These are phyloP conservation scores for Stylonectria norvegica DNA, from an alignment of 2,329 filamentous ascomycete species.

Conservation along the genomic window DNA sequence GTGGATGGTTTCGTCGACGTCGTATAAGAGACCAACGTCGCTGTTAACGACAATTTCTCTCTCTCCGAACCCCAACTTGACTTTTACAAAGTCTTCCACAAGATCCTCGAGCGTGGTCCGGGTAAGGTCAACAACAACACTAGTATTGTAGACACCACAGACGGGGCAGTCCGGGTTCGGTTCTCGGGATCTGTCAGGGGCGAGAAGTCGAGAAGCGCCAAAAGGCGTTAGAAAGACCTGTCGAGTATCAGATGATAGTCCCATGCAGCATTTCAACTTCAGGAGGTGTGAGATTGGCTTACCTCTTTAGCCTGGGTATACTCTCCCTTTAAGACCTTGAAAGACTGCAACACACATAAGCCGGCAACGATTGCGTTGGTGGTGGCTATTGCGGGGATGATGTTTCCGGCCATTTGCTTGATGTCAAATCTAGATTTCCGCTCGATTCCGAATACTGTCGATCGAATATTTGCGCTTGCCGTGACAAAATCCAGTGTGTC, in stretches of 20 bases:
- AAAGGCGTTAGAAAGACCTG: conserved; percentile 77
- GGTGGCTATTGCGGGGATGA: conserved; percentile 96
- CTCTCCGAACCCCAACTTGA: conserved; percentile 71
- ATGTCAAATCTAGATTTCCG: conserved; percentile 90
- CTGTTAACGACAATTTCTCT: conserved; percentile 75
- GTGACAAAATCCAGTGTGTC: conserved; percentile 95
- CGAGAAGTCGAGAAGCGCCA: conserved; percentile 54
- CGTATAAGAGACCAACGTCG: conserved; percentile 76
- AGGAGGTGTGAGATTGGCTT: conserved; percentile 15
- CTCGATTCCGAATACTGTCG: conserved; percentile 84
- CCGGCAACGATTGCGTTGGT: conserved; percentile 96
- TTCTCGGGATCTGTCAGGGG: conserved; percentile 51
- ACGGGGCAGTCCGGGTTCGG: conserved; percentile 83
- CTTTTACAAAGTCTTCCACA: conserved; percentile 68
- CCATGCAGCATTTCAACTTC: too few relatives aligned
- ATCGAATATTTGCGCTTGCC: conserved; percentile 84
- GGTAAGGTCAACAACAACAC: conserved; percentile 64
- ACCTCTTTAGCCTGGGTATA: conserved; percentile 73
- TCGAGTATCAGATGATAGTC: conserved; percentile 1
- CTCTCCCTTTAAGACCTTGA: conserved; percentile 79
- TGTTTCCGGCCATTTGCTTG: conserved; percentile 99
- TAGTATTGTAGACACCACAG: conserved; percentile 71
- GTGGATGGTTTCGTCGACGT: conserved; percentile 85
- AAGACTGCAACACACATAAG: conserved; percentile 85
- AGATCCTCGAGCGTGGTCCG: conserved; percentile 75